These are phyloP conservation scores for Yamadazyma triangularis DNA, from an alignment of 1,139 yeast genomes.

Conservation along the genomic window DNA sequence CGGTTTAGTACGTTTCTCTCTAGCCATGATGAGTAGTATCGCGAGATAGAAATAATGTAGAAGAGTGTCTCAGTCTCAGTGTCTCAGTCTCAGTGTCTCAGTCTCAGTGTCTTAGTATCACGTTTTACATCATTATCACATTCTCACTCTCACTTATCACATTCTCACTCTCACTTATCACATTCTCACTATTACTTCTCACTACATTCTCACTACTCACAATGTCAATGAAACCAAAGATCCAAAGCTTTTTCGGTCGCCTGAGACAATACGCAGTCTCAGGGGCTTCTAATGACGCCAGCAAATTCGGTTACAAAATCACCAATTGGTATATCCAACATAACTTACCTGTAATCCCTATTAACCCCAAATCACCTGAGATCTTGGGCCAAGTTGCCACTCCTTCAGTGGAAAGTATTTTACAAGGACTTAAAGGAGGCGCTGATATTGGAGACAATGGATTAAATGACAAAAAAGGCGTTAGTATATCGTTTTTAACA, in stretches of 20 bases:
- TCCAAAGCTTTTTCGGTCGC: slow-evolving; percentile 47
- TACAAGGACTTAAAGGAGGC: slow-evolving; percentile 23
- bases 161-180: too few species aligned
- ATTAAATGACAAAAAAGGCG: slow-evolving; percentile 31
- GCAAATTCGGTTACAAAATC: slow-evolving; percentile 70
- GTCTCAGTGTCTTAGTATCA: too few species aligned
- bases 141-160: too few species aligned
- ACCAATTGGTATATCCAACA: slow-evolving; percentile 63
- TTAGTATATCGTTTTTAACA: slow-evolving; percentile 64
- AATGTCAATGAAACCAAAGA: slow-evolving; percentile 39
- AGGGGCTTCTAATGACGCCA: slow-evolving; percentile 66
- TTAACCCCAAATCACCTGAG: slow-evolving; percentile 51
- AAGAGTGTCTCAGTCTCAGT: too few species aligned
- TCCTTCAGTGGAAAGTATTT: slow-evolving; percentile 26
- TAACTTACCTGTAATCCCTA: slow-evolving; percentile 57
- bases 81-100: too few species aligned
- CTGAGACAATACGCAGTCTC: slow-evolving; percentile 59
- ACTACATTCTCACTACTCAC: too few species aligned
- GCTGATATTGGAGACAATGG: slow-evolving; percentile 22
- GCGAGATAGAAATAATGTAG: too few species aligned
- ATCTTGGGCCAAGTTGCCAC: slow-evolving; percentile 46
- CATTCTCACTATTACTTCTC: too few species aligned
- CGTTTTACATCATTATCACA: too few species aligned
- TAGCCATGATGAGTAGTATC: slow-evolving; percentile 35
- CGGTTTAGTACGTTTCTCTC: slow-evolving; percentile 52